Evolutionary conservation across 2,329 filamentous ascomycete species (phyloP).

Genomic region (Orbilia ellipsospora): DNA sequence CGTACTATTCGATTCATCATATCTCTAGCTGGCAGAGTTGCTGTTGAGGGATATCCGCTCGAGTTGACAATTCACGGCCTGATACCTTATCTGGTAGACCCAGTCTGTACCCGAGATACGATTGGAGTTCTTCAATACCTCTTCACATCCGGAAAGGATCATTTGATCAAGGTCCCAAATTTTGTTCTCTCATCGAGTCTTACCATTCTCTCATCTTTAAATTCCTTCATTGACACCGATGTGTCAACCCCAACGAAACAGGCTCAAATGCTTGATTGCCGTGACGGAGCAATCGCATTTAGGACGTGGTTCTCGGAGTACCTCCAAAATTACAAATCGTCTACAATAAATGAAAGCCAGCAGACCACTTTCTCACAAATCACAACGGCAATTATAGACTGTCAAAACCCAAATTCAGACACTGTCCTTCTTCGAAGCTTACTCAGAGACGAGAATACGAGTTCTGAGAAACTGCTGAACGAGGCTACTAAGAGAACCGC

Average conservation of each 20-base stretch:
- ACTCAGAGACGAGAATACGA: constrained; percentile 78
- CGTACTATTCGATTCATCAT: constrained; percentile 86
- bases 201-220: constrained; percentile 80
- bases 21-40: constrained; percentile 77
- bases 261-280: constrained; percentile 80
- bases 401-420: constrained; percentile 41
- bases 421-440: constrained; percentile 73
- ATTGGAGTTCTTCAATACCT: constrained; percentile 89
- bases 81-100: constrained; percentile 80
- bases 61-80: constrained; percentile 90
- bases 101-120: constrained; percentile 89
- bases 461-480: constrained; percentile 74
- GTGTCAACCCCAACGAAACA: constrained; percentile 86
- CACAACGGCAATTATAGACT: constrained; percentile 43
- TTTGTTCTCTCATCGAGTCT: constrained; percentile 85
- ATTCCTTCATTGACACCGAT: constrained; percentile 77
- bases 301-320: constrained; percentile 81
- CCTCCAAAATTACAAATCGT: constrained; percentile 72
- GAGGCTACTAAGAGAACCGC: constrained; percentile 75
- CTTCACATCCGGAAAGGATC: constrained; percentile 73
- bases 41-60: constrained; percentile 81
- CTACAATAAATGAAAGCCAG: constrained; percentile 63
- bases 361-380: constrained; percentile 74
- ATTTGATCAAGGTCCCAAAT: constrained; percentile 74
- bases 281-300: constrained; percentile 79